Conservation (phyloP, 352 stramenopile species). For the Pythium scleroteichum region DNA sequence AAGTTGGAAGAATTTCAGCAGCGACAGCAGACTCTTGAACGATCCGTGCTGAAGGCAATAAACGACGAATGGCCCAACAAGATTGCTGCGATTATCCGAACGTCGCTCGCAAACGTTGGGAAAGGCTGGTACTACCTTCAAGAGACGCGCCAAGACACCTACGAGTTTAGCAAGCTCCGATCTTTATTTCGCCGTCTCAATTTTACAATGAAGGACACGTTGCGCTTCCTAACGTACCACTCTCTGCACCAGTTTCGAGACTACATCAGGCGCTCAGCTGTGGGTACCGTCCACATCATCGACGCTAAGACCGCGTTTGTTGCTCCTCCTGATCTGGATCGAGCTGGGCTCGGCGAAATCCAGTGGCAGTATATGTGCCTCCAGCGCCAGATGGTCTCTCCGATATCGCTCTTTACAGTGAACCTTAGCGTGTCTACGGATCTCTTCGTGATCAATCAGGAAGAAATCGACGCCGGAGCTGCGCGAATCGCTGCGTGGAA, state of each 20-base stretch:
- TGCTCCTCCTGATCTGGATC: constrained; percentile 63
- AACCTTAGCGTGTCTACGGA: constrained; percentile 73
- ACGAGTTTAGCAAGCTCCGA: constrained; percentile 86
- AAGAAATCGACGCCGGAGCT: constrained; percentile 56
- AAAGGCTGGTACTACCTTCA: constrained; percentile 89
- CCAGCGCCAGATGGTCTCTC: constrained; percentile 58
- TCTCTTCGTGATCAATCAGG: constrained; percentile 75
- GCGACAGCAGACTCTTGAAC: constrained; percentile 72
- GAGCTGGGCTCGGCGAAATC: constrained; percentile 58
- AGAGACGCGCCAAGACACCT: constrained; percentile 81
- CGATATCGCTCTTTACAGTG: constrained; percentile 71
- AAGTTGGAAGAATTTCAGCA: constrained; percentile 89
- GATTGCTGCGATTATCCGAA: constrained; percentile 67
- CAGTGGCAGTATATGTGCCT: constrained; percentile 82
- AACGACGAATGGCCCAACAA: constrained; percentile 84
- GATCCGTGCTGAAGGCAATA: constrained; percentile 70
- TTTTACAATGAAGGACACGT: constrained; percentile 82
- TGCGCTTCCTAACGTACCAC: constrained; percentile 70
- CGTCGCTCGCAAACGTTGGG: constrained; percentile 66
- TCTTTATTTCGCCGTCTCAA: constrained; percentile 75
- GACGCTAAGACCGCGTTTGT: constrained; percentile 74
- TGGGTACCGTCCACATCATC: constrained; percentile 68
- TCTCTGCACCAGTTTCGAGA: constrained; percentile 76
- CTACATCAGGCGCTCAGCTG: constrained; percentile 57
- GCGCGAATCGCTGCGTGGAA: constrained; percentile 56